These are phyloP conservation scores for Iberis pinnata DNA, from an alignment of 345 rosid species.

Conservation along the genomic window DNA sequence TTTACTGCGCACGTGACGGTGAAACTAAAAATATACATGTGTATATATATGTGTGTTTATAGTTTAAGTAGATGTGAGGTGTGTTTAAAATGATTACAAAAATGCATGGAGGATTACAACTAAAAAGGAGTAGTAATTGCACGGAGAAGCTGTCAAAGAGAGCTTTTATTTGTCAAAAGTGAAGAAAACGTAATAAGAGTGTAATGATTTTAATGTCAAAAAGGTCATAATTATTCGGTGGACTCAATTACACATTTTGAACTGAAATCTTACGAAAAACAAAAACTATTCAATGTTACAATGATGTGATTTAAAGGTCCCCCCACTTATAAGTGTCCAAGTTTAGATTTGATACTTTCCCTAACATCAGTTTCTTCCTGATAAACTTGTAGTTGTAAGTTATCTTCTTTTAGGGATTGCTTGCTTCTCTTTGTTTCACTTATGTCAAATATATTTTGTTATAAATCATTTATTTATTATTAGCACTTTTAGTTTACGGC, in stretches of 20 bases:
- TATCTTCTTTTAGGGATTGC: no score
- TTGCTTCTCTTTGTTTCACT: no score
- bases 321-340: no score
- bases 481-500: no score
- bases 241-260: conserved; percentile 20
- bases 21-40: no score
- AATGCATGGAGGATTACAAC: conserved; percentile 30
- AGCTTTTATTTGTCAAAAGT: conserved; percentile 30
- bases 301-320: conserved; percentile 21
- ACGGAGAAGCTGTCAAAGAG: conserved; percentile 24
- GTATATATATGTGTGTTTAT: neutral
- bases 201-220: conserved; percentile 33
- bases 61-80: neutral
- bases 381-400: no score
- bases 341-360: no score
- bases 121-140: conserved; percentile 30
- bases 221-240: conserved; percentile 37
- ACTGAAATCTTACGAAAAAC: conserved; percentile 7
- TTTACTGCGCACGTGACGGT: no score
- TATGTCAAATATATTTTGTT: no score
- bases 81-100: conserved; percentile 24
- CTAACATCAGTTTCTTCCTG: no score
- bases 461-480: no score
- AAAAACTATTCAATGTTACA: conserved; percentile 9
- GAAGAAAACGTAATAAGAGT: conserved; percentile 29